Conservation (phyloP, 2,329 filamentous ascomycete genomes). For the Chrysoporthe puriensis region DNA sequence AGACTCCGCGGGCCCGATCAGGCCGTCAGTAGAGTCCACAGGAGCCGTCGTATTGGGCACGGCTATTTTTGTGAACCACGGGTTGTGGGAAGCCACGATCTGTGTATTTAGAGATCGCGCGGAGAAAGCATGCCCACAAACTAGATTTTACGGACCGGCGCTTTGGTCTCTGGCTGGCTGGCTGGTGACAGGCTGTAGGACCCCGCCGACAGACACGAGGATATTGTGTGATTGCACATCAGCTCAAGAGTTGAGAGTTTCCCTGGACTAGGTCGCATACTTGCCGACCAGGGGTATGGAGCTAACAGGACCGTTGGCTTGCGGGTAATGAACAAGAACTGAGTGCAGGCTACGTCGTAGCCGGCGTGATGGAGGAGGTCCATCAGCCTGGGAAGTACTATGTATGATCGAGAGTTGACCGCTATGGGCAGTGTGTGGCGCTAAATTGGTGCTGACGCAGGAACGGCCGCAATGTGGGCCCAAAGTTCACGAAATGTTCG, state of each 20-base stretch:
- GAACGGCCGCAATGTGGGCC: slow-evolving; percentile 24
- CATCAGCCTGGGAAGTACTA: neutral
- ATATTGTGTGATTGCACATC: neutral
- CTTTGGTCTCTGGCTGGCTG: neutral
- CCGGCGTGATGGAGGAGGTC: neutral
- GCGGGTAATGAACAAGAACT: neutral
- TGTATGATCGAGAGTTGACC: slow-evolving; percentile 1
- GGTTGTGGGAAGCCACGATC: neutral
- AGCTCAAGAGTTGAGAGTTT: neutral
- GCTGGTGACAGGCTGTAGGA: neutral
- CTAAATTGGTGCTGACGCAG: slow-evolving; percentile 27
- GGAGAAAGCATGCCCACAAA: neutral
- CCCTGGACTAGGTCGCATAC: neutral
- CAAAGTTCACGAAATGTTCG: slow-evolving; percentile 7
- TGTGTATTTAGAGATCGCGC: too few species aligned
- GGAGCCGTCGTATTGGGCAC: neutral
- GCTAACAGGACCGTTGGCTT: neutral
- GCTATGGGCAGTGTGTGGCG: slow-evolving; percentile 19
- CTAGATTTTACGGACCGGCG: slow-evolving; percentile 1
- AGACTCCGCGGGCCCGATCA: neutral
- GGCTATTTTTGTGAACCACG: slow-evolving; percentile 13
- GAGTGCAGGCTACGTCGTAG: neutral
- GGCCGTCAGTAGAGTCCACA: neutral
- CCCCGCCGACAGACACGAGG: neutral
- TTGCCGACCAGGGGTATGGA: neutral